Evolutionary conservation across 2,329 filamentous ascomycete genomes (phyloP), one percentile per base, ranked within the genome.

Genomic region (Trichoderma sp.): DNA sequence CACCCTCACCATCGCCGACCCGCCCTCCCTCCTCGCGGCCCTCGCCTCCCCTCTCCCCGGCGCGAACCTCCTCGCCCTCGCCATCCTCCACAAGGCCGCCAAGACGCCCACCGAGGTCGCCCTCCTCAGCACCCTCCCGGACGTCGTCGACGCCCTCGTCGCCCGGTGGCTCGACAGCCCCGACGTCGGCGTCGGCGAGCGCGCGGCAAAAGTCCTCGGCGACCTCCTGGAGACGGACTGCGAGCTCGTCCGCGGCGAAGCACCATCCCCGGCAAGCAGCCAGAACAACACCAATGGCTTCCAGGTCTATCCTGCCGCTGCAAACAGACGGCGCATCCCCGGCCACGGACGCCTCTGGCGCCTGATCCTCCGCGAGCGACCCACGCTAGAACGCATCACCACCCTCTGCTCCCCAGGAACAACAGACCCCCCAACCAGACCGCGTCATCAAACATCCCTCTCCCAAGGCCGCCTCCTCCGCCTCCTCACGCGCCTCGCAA

Each of bases 211-310:
- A 58, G 80, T 83, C 2, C 72, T 89, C 3, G 81, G 81, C 1
- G 81, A 85, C 68, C 72, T 88, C 43, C 78, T 88, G 4, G 81
- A 86, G 57, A 76, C 81, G 7, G 86, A 88, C 73, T 85, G 82
- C 68, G 78, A 81, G 10, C 68, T 77, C 15, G 66, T 73, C 30
- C 65, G 75, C 69, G 19, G 75, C 69, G 19, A 74, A 73, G 17
- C 73, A 52, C 55, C 34, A 39, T 72, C 24, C 68, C 69, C 28
- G 72, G 64, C 55, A 34, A 52, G 64, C 30, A 56, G 62, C 34
- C 61, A 64, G 26, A 61, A 63, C 52, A 52, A 12, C 10, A 45
- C 76, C 58, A 75, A 74, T 41, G 76, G 76, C 28, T 26, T 41
- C 2, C 75, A 79, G 44, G 70, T 82, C 34, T 70, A 75, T 34